Conservation (phyloP, 257 asterid genomes). For the Agastache rugosa region DNA sequence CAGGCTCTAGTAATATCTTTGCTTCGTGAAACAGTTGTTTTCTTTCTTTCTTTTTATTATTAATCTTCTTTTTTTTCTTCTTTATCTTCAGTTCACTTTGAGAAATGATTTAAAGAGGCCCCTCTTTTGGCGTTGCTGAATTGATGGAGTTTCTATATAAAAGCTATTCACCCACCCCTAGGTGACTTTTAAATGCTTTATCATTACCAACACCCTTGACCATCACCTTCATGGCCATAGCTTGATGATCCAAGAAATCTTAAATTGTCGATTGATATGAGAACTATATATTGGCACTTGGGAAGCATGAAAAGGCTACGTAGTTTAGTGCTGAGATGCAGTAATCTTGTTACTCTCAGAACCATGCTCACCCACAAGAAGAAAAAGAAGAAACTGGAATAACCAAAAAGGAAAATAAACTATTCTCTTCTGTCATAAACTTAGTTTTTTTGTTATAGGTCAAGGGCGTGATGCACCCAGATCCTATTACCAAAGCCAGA, state of each 20-base stretch:
- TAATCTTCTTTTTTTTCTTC: too few species aligned
- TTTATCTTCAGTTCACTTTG: not conserved
- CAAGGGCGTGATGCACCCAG: constrained; percentile 75
- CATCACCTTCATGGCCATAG: constrained; percentile 11
- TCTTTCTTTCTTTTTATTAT: not conserved
- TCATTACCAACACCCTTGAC: constrained; percentile 1
- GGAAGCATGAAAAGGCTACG: constrained; percentile 5
- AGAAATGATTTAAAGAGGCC: constrained; percentile 12
- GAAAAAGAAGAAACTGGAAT: not conserved
- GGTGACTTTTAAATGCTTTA: constrained; percentile 7
- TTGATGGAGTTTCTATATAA: not conserved
- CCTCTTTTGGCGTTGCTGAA: not conserved
- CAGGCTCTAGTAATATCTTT: not conserved
- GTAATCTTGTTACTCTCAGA: constrained; percentile 1
- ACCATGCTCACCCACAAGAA: not conserved
- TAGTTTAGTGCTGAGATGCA: constrained; percentile 13
- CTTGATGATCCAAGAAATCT: constrained; percentile 1
- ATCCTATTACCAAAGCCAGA: constrained; percentile 80
- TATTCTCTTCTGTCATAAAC: constrained; percentile 9
- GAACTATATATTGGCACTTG: not conserved
- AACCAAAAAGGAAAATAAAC: not conserved
- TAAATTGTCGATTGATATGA: not conserved
- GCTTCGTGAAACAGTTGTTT: not conserved
- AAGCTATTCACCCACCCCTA: not conserved
- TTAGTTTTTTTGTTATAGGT: constrained; percentile 50